Conservation (phyloP, 257 asterid species). For the Marsdenia floribunda region DNA sequence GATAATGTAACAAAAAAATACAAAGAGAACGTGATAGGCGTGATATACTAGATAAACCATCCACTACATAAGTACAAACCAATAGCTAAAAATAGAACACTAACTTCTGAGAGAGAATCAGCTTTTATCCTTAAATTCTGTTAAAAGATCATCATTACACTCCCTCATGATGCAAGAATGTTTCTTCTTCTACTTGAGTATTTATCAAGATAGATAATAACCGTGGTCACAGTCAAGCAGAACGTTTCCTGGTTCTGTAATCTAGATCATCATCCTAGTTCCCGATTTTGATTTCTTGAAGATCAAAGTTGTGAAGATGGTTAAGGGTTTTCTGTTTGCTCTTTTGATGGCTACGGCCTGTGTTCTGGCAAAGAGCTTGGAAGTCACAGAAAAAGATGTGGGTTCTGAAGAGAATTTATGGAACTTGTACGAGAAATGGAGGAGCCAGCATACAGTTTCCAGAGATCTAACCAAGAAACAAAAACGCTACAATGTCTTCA, state of each 20-base stretch:
- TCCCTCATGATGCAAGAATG: slow-evolving; percentile 21
- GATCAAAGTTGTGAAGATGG: slow-evolving; percentile 20
- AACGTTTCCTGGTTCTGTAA: not conserved
- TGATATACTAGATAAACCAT: slow-evolving; percentile 19
- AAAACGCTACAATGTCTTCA: slow-evolving; percentile 76
- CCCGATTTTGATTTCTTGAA: not conserved
- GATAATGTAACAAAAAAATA: slow-evolving; percentile 14
- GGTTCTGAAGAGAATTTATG: slow-evolving; percentile 76
- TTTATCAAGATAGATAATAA: not conserved
- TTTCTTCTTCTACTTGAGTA: slow-evolving; percentile 9
- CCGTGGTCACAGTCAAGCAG: not conserved
- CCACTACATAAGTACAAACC: slow-evolving; percentile 21
- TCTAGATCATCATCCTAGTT: not conserved
- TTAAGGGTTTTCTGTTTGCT: slow-evolving; percentile 32
- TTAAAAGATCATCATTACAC: slow-evolving; percentile 1
- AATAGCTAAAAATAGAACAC: slow-evolving; percentile 39
- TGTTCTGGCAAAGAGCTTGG: slow-evolving; percentile 43
- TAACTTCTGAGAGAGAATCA: slow-evolving; percentile 13
- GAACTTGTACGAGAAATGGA: slow-evolving; percentile 72
- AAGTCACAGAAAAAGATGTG: slow-evolving; percentile 66
- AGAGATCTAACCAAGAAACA: slow-evolving; percentile 57
- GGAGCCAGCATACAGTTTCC: slow-evolving; percentile 73
- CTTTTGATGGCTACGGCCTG: slow-evolving; percentile 30
- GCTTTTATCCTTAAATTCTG: slow-evolving; percentile 32
- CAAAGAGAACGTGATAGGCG: slow-evolving; percentile 27